Conservation (phyloP, 148 eudicot species). For the Amaranthus cruentus region DNA sequence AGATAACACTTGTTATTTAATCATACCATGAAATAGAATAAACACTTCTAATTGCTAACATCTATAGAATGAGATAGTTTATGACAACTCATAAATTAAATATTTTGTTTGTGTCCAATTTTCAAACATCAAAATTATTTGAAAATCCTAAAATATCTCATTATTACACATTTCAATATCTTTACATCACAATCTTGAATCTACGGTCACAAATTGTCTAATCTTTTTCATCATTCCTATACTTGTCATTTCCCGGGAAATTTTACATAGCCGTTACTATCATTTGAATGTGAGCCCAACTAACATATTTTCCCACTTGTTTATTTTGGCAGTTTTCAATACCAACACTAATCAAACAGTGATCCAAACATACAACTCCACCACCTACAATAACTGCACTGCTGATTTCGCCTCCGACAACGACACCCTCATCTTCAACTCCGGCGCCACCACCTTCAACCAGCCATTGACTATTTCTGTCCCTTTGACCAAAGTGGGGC, state of each 20-base stretch:
- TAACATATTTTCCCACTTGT: constrained; percentile 3
- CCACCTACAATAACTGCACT: constrained; percentile 55
- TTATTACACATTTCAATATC: neutral
- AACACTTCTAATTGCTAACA: too few relatives aligned
- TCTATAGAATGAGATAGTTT: too few relatives aligned
- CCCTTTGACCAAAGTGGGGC: constrained; percentile 46
- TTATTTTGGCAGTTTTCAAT: constrained; percentile 49
- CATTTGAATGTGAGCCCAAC: neutral
- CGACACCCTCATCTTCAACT: constrained; percentile 44
- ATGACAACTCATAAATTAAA: too few relatives aligned
- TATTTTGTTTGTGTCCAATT: too few relatives aligned
- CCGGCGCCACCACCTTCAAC: constrained; percentile 32
- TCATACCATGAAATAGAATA: too few relatives aligned
- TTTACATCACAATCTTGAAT: neutral
- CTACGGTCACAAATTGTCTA: neutral
- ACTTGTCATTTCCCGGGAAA: neutral
- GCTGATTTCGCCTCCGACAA: constrained; percentile 37
- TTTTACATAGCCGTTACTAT: neutral
- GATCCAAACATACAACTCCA: constrained; percentile 61
- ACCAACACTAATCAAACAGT: constrained; percentile 70
- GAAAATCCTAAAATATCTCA: neutral
- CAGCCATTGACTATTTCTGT: constrained; percentile 31
- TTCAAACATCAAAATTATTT: neutral
- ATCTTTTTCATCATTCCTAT: neutral
- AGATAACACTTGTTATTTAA: too few relatives aligned